Evolutionary conservation across 208 protist genomes (phyloP), one percentile per base, ranked within the genome.

Genomic region (Phytomonas sp.): DNA sequence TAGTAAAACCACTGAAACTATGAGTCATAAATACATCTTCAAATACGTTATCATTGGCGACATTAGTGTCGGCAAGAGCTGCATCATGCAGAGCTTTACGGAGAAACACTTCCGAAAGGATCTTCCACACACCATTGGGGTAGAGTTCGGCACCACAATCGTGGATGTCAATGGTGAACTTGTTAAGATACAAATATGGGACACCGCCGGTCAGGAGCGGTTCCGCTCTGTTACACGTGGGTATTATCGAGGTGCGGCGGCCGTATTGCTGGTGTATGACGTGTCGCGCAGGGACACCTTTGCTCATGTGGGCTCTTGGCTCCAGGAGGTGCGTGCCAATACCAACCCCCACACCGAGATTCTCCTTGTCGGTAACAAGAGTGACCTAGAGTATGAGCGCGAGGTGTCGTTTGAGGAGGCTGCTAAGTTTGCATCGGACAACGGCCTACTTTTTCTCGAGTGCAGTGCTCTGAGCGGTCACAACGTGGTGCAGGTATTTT

Each of bases 11-110:
- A 20, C 1, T 33, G n/a, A 31, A 32, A 66, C 36, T 20, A 92
- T 91, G 87, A 89, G 73, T 67, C 84, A 94, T 83, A 91, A 86
- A 73, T 91, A 98, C 75, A 99, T 98, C 60, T 99, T 99, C 83
- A 99, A 99, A 83, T 99, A 98, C 83, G 98, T 99, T 71, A 98
- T 99, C 74, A 99, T 99, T 67, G 91, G 93, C 33, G 96, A 98
- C 81, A 99, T 98, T 95, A 92, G 95, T 67, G 97, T 98, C 2
- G 98, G 98, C 64, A 99, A 99, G 83, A 97, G 90, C 56, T 99
- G 96, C 75, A 83, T 99, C 37, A 92, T 99, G 75, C 96, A 98
- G 72, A 94, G 98, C 78, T 99, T 99, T 83, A 99, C 95, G n/a
- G 97, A 99, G 74, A 89, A 98, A 76, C 94, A 93, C 62, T 99